Evolutionary conservation across 805 yeast species (phyloP).

Genomic region (Candida maltosa): DNA sequence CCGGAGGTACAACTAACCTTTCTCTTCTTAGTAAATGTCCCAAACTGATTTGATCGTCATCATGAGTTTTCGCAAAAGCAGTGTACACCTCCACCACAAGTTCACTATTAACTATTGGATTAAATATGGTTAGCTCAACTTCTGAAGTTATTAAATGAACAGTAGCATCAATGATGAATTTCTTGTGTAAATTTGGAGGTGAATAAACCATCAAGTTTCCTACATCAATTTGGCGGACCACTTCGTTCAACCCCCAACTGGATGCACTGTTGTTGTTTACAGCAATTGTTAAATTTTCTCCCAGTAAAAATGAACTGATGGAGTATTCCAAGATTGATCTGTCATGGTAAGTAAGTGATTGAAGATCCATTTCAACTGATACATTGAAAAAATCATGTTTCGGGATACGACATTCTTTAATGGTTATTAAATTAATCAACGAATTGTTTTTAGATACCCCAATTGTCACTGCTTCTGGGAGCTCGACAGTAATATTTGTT

Average conservation of each 20-base stretch:
- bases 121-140: slow-evolving; percentile 50
- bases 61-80: slow-evolving; percentile 49
- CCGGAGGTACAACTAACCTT: slow-evolving; percentile 47
- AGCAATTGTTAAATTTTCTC: slow-evolving; percentile 18
- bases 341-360: slow-evolving; percentile 5
- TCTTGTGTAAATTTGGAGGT: slow-evolving; percentile 22
- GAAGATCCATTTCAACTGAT: slow-evolving; percentile 3
- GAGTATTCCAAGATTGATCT: slow-evolving; percentile 13
- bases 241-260: slow-evolving; percentile 9
- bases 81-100: slow-evolving; percentile 38
- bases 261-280: slow-evolving; percentile 23
- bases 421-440: slow-evolving; percentile 25
- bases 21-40: slow-evolving; percentile 45
- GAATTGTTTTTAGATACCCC: slow-evolving; percentile 30
- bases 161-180: slow-evolving; percentile 47
- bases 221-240: slow-evolving; percentile 17
- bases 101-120: slow-evolving; percentile 51
- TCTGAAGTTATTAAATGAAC: slow-evolving; percentile 56
- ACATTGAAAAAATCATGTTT: slow-evolving; percentile 12
- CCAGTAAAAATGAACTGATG: slow-evolving; percentile 19
- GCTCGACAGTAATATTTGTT: slow-evolving; percentile 17
- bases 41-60: slow-evolving; percentile 36
- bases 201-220: slow-evolving; percentile 19
- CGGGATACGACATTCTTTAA: slow-evolving; percentile 18
- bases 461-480: slow-evolving; percentile 19